These are phyloP conservation scores for Lepidium sativum DNA, from an alignment of 345 rosid genomes.

Conservation along the genomic window DNA sequence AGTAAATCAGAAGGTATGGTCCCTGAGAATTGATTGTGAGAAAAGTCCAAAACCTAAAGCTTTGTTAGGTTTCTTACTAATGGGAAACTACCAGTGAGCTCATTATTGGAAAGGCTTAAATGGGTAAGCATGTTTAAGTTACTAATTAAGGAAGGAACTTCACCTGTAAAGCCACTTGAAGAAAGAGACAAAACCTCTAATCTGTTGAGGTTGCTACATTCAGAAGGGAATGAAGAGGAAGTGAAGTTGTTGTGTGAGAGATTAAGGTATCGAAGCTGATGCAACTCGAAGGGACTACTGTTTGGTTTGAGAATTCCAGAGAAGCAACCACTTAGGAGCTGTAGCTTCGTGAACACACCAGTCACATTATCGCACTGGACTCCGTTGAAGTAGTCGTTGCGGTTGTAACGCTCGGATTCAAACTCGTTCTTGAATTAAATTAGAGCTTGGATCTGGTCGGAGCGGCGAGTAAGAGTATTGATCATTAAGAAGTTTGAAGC, in stretches of 20 bases:
- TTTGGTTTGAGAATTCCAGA: not conserved
- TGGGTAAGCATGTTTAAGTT: not conserved
- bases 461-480: not conserved
- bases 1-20: conserved; percentile 5
- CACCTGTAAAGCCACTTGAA: not conserved
- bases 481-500: not conserved
- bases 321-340: not conserved
- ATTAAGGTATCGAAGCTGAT: conserved; percentile 3
- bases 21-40: not conserved
- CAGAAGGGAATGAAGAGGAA: not conserved
- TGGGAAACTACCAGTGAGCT: conserved; percentile 6
- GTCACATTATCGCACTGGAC: not conserved
- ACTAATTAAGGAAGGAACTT: not conserved
- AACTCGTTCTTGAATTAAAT: conserved; percentile 6
- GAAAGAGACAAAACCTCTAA: conserved; percentile 5
- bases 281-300: not conserved
- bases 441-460: not conserved
- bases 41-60: not conserved
- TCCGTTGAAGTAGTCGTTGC: not conserved
- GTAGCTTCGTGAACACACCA: conserved; percentile 1
- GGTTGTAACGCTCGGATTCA: not conserved
- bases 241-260: conserved; percentile 6
- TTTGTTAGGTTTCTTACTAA: not conserved
- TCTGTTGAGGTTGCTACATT: not conserved
- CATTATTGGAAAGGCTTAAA: conserved; percentile 2